These are phyloP conservation scores for Ogataea minuta DNA, from an alignment of 805 yeast species.

Conservation along the genomic window DNA sequence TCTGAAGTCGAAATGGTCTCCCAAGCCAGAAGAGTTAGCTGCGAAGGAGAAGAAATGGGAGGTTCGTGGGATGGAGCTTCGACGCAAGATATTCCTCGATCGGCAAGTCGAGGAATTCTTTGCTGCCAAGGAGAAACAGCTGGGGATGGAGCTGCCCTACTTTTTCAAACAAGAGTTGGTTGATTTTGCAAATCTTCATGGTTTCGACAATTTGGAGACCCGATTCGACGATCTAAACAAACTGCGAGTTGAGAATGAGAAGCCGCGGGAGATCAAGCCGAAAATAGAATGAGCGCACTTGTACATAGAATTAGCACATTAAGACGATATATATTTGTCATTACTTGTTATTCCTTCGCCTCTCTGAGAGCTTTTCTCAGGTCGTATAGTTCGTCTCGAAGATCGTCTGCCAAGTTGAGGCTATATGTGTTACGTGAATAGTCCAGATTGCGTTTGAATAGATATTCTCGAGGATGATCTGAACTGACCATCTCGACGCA, in stretches of 20 bases:
- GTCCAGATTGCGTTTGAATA: slow-evolving; percentile 30
- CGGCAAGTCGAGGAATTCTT: slow-evolving; percentile 29
- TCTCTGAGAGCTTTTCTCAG: slow-evolving; percentile 13
- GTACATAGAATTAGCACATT: neutral
- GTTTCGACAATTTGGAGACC: slow-evolving; percentile 23
- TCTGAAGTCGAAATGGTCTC: slow-evolving; percentile 72
- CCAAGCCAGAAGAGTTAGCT: slow-evolving; percentile 53
- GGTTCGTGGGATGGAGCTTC: slow-evolving; percentile 41
- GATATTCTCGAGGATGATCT: slow-evolving; percentile 34
- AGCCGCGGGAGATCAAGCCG: slow-evolving; percentile 2
- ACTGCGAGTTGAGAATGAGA: slow-evolving; percentile 19
- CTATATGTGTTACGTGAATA: slow-evolving; percentile 18
- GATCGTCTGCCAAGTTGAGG: slow-evolving; percentile 29
- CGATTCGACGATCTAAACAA: slow-evolving; percentile 26
- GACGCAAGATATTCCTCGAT: slow-evolving; percentile 25
- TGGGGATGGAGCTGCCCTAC: slow-evolving; percentile 31
- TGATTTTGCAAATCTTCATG: slow-evolving; percentile 24
- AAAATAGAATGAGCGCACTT: neutral
- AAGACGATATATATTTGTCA: slow-evolving; percentile 1
- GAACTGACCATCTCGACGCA: slow-evolving; percentile 32
- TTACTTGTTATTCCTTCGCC: neutral
- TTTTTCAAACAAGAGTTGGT: slow-evolving; percentile 28
- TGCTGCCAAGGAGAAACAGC: slow-evolving; percentile 27
- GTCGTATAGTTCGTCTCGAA: slow-evolving; percentile 27
- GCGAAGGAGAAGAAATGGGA: slow-evolving; percentile 51